Percentiles rank a stretch among this genome's conserved stretches.
Conservation (phyloP, 2,329 filamentous ascomycete genomes). For the Pseudocercospora ulei region DNA sequence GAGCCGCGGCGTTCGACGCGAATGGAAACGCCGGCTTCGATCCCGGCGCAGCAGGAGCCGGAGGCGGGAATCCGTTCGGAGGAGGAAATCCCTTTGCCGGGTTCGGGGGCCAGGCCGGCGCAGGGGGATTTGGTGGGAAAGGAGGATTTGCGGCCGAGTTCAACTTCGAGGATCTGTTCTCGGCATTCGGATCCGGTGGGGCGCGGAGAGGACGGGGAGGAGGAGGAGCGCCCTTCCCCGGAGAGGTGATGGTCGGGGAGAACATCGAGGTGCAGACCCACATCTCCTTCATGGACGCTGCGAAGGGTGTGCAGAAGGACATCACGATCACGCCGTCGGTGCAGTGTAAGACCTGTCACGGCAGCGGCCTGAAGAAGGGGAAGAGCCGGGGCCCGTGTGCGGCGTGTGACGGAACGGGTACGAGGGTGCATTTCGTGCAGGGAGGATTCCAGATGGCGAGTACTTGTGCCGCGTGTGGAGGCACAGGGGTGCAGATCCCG, state of each 20-base stretch:
- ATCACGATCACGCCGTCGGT: slow-evolving; percentile 74
- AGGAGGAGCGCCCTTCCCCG: slow-evolving; percentile 60
- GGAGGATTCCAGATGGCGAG: slow-evolving; percentile 94
- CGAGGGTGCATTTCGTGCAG: slow-evolving; percentile 76
- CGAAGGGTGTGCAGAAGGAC: slow-evolving; percentile 81
- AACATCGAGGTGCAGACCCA: slow-evolving; percentile 90
- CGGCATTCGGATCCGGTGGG: slow-evolving; percentile 65
- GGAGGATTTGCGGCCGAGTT: slow-evolving; percentile 52
- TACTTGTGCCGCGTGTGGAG: slow-evolving; percentile 72
- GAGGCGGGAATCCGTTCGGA: slow-evolving; percentile 55
- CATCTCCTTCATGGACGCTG: slow-evolving; percentile 92
- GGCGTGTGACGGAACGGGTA: slow-evolving; percentile 75
- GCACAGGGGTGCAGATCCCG: slow-evolving; percentile 65
- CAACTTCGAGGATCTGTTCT: slow-evolving; percentile 94
- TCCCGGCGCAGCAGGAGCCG: slow-evolving; percentile 53
- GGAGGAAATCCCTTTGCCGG: slow-evolving; percentile 44
- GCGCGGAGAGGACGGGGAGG: slow-evolving; percentile 41
- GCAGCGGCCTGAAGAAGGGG: slow-evolving; percentile 75
- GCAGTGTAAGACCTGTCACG: slow-evolving; percentile 70
- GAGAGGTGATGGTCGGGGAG: slow-evolving; percentile 78
- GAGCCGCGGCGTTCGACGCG: slow-evolving; percentile 62
- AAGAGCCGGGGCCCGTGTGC: slow-evolving; percentile 63
- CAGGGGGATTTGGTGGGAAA: slow-evolving; percentile 49
- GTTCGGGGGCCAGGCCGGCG: slow-evolving; percentile 33
- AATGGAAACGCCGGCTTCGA: slow-evolving; percentile 59